phyloP scores from a whole-genome alignment of 169 alveolate species.

The Babesia gibsoni region DNA sequence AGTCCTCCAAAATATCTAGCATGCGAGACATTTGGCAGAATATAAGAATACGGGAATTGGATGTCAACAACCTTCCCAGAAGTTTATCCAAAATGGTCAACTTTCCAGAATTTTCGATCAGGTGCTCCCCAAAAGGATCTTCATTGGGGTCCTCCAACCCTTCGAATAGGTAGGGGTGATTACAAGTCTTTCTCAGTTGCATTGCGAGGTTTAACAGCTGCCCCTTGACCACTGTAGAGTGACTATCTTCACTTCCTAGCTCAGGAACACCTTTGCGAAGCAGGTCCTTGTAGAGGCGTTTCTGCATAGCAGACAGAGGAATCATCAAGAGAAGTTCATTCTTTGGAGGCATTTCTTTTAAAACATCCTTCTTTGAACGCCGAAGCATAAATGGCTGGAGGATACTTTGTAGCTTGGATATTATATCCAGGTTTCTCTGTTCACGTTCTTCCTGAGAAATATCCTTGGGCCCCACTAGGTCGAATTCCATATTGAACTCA shows the following conservation, averaged over 20 bases:
- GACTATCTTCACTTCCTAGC: conserved; percentile 66
- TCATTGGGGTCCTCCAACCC: conserved; percentile 87
- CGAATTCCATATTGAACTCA: conserved; percentile 95
- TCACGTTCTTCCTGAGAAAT: conserved; percentile 69
- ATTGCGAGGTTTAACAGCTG: conserved; percentile 95
- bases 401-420: conserved; percentile 91
- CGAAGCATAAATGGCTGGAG: conserved; percentile 97
- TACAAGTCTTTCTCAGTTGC: conserved; percentile 98
- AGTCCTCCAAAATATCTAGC: conserved; percentile 93
- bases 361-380: conserved; percentile 96
- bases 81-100: conserved; percentile 88
- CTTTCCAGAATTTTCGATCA: conserved; percentile 88
- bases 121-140: conserved; percentile 88
- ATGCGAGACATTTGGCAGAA: conserved; percentile 92
- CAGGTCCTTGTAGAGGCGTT: conserved; percentile 88
- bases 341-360: conserved; percentile 94
- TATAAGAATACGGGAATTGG: conserved; percentile 84
- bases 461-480: conserved; percentile 64
- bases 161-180: conserved; percentile 93
- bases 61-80: conserved; percentile 63
- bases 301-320: conserved; percentile 92
- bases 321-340: conserved; percentile 86
- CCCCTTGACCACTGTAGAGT: conserved; percentile 67
- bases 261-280: conserved; percentile 78
- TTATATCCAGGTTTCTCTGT: conserved; percentile 70